Base-by-base conservation (phyloP, 345 rosid species). In the Orychophragmus violaceus region DNA sequence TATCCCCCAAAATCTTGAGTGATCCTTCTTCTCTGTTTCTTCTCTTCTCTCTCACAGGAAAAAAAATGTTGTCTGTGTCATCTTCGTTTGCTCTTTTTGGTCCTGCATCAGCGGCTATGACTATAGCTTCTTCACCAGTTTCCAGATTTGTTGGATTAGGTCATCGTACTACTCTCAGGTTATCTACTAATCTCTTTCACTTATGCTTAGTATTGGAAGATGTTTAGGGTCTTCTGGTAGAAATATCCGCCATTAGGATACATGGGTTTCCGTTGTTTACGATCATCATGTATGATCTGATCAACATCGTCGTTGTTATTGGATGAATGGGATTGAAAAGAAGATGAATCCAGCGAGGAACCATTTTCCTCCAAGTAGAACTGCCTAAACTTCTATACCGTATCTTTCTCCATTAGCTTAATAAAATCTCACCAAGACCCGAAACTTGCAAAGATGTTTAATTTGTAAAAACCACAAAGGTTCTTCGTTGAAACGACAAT, bases 231-330 rank as follows among this genome's bases (percentile, higher is more conserved):
- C 16, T 77, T 81, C 64, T 81, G 70, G 81, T 57, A 50, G 77
- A 63, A 61, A 2, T n/a, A 76, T 71, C 33, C 28, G 74, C 62
- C 78, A 77, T 75, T 80, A 80, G 78, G 77, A 80, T 84, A 66
- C 78, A 79, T 82, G 76, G 77, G 76, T 80, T 83, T 86, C 72
- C 80, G 67, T 82, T 84, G 69, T 84, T 87, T 83, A 82, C 84
- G 77, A 79, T 83, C 78, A 77, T 85, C 91, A 87, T 91, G 94
- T 84, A 78, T 84, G 91, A 77, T 82, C 71, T 78, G 81, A 79
- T 72, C 80, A 69, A 54, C 82, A 50, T 77, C 78, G 71, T 75
- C 78, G 61, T 74, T 66, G 74, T 75, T 78, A 74, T 80, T 80
- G 82, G 82, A 72, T 51, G 83, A 70, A 36, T 64, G 76, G 76